Percentiles rank a stretch among this genome's conserved stretches.
phyloP scores from a whole-genome alignment of 106 monocot genomes.

The Posidonia australis region DNA sequence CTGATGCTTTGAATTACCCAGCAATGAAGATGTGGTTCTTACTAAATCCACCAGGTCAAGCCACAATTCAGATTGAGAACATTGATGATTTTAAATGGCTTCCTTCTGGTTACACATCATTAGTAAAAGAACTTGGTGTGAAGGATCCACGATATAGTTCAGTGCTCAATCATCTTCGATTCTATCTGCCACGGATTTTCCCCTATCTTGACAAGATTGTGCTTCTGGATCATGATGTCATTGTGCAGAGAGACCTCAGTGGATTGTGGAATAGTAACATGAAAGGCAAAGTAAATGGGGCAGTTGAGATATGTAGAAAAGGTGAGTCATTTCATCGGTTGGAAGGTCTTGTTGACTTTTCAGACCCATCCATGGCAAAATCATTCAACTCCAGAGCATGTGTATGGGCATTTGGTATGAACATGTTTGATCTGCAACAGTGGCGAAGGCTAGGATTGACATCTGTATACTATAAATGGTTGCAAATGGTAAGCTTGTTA shows the following conservation, averaged over 20 bases:
- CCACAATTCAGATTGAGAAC: slow-evolving; percentile 51
- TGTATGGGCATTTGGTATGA: slow-evolving; percentile 80
- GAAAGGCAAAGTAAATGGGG: slow-evolving; percentile 68
- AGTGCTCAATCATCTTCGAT: slow-evolving; percentile 74
- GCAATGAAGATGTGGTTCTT: slow-evolving; percentile 94
- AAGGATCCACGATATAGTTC: slow-evolving; percentile 55
- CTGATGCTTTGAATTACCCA: slow-evolving; percentile 72
- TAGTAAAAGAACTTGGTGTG: slow-evolving; percentile 29
- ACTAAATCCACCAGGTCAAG: slow-evolving; percentile 39
- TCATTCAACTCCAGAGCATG: slow-evolving; percentile 45
- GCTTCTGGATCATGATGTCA: slow-evolving; percentile 87
- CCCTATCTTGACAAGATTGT: slow-evolving; percentile 58
- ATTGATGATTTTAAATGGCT: slow-evolving; percentile 58
- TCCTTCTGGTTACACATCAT: slow-evolving; percentile 33
- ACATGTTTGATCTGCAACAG: slow-evolving; percentile 64
- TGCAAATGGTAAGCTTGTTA: slow-evolving; percentile 43
- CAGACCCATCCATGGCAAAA: slow-evolving; percentile 33
- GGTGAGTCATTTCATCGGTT: slow-evolving; percentile 26
- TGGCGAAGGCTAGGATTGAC: slow-evolving; percentile 56
- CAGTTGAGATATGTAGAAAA: slow-evolving; percentile 37
- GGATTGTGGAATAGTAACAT: slow-evolving; percentile 54
- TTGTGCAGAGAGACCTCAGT: slow-evolving; percentile 60
- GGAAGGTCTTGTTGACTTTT: slow-evolving; percentile 45
- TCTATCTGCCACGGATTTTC: slow-evolving; percentile 82
- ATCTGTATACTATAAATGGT: slow-evolving; percentile 44